Conservation (phyloP, 2,329 filamentous ascomycete species). For the Fusarium sp. region DNA sequence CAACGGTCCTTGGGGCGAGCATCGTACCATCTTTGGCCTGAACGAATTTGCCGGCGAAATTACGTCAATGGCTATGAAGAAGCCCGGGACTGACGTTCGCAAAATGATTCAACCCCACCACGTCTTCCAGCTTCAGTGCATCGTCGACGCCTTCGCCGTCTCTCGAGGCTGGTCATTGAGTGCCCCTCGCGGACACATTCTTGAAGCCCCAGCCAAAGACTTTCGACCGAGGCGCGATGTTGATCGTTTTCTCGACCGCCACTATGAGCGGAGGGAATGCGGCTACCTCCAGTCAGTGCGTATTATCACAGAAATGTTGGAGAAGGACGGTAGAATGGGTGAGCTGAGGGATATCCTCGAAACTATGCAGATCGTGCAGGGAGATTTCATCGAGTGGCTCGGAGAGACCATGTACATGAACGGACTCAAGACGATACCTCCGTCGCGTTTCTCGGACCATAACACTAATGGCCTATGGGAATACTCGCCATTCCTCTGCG, state of each 20-base stretch:
- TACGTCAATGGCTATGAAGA: slow-evolving; percentile 63
- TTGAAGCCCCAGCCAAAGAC: slow-evolving; percentile 52
- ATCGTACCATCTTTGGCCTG: slow-evolving; percentile 60
- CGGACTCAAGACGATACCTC: slow-evolving; percentile 48
- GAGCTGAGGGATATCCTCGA: not conserved
- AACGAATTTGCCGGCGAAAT: slow-evolving; percentile 62
- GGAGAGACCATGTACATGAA: slow-evolving; percentile 35
- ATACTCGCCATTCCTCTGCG: slow-evolving; percentile 66
- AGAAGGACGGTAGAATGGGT: not conserved
- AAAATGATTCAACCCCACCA: slow-evolving; percentile 61
- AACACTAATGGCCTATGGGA: slow-evolving; percentile 64
- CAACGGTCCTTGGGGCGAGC: slow-evolving; percentile 50
- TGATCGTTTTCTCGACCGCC: slow-evolving; percentile 60
- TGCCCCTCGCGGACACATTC: slow-evolving; percentile 53
- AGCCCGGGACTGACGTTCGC: slow-evolving; percentile 56
- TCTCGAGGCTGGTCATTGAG: slow-evolving; percentile 61
- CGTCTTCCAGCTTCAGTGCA: slow-evolving; percentile 66
- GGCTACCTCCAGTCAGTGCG: slow-evolving; percentile 27
- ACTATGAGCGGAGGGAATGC: slow-evolving; percentile 43
- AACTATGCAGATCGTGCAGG: slow-evolving; percentile 16
- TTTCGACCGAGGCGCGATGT: slow-evolving; percentile 60
- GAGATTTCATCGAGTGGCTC: slow-evolving; percentile 37
- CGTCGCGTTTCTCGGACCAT: slow-evolving; percentile 59
- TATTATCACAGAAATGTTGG: not conserved
- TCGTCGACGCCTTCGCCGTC: slow-evolving; percentile 63